phyloP scores from a whole-genome alignment of 306 rosid species.

The Quercus dentata region DNA sequence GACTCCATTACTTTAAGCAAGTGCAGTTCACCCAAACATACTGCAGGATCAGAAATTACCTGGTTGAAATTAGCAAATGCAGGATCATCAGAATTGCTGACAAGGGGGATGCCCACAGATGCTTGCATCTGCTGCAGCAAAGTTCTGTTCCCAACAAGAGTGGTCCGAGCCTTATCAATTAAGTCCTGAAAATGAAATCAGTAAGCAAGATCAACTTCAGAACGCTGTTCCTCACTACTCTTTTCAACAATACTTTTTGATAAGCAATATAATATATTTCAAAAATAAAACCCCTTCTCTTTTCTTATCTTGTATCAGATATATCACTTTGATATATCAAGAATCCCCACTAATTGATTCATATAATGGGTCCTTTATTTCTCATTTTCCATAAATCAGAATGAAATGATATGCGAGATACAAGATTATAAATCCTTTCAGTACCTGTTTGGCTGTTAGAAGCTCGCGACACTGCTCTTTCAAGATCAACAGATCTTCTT shows the following conservation, averaged over 20 bases:
- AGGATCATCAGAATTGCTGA: conserved; percentile 44
- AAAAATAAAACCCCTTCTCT: background rate
- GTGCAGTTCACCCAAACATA: background rate
- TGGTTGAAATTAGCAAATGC: conserved; percentile 76
- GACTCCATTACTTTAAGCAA: background rate
- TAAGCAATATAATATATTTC: no score
- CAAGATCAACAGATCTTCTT: conserved; percentile 58
- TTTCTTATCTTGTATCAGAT: background rate
- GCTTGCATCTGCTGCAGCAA: conserved; percentile 66
- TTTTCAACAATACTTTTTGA: no score
- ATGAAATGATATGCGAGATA: background rate
- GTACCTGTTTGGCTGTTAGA: conserved; percentile 82
- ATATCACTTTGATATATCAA: background rate
- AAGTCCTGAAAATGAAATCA: conserved; percentile 57
- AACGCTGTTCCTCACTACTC: background rate
- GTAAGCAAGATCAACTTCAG: background rate
- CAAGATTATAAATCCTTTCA: background rate
- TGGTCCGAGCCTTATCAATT: conserved; percentile 77
- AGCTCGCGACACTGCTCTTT: conserved; percentile 79
- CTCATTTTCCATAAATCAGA: background rate
- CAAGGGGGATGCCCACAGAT: conserved; percentile 44
- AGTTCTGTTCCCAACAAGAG: conserved; percentile 71
- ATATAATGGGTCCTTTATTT: no score
- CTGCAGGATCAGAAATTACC: conserved; percentile 31
- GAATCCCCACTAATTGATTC: background rate